Conservation (phyloP, 192 early-diverging fungal genomes). For the Haplosporangium gracile region DNA sequence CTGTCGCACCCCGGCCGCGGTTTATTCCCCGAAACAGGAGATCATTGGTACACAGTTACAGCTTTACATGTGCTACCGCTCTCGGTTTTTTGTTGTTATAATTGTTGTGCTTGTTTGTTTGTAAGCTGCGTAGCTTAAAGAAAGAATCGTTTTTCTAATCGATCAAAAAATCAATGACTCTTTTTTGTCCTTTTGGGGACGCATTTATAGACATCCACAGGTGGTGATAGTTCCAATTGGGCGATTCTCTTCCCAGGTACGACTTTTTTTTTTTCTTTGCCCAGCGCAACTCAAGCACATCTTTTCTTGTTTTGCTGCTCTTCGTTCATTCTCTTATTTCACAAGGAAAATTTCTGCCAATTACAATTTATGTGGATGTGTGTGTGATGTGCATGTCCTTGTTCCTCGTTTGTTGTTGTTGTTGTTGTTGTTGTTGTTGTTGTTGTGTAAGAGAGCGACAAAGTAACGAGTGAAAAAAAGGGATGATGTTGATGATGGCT, state of each 20-base stretch:
- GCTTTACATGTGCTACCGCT: neutral
- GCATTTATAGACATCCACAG: conserved; percentile 37
- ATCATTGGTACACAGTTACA: conserved; percentile 23
- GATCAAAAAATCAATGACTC: conserved; percentile 4
- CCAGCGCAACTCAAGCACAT: neutral
- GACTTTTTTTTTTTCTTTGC: neutral
- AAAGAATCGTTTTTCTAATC: neutral
- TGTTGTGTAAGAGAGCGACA: neutral
- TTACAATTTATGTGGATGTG: neutral
- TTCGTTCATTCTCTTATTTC: neutral
- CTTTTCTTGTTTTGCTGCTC: neutral
- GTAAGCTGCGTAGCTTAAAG: neutral
- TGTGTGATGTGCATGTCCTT: neutral
- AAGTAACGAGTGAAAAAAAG: neutral
- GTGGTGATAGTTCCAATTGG: conserved; percentile 39
- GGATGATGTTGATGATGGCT: neutral
- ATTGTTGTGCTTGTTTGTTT: neutral
- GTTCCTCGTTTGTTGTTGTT: neutral
- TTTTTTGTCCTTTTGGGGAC: neutral
- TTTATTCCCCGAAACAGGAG: conserved; percentile 39
- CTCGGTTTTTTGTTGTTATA: neutral
- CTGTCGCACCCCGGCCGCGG: conserved; percentile 14
- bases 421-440: neutral
- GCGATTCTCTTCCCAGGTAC: conserved; percentile 55
- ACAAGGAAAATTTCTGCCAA: neutral